Conservation (phyloP, 1,284 basidiomycete genomes). For the Ganoderma lingzhi region DNA sequence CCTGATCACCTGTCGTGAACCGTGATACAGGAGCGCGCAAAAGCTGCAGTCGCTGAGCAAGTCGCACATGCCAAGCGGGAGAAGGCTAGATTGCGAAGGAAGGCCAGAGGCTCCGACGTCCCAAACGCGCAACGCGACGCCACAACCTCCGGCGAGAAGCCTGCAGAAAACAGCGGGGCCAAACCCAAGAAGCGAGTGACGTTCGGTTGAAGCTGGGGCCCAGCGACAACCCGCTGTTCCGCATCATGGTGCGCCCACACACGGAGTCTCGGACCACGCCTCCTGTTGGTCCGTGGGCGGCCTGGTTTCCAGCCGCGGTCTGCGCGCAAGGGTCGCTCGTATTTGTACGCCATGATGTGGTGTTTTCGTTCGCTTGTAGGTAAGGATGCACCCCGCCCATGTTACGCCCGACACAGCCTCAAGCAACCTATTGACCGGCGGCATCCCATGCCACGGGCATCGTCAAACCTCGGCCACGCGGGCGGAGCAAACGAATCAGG, state of each 20-base stretch:
- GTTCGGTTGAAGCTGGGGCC: slow-evolving; percentile 24
- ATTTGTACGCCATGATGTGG: slow-evolving; percentile 1
- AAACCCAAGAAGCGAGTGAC: slow-evolving; percentile 28
- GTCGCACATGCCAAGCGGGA: slow-evolving; percentile 39
- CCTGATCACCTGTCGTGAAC: slow-evolving; percentile 11
- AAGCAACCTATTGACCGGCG: slow-evolving; percentile 16
- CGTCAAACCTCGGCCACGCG: slow-evolving; percentile 1
- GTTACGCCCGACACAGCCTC: slow-evolving; percentile 26
- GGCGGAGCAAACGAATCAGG: neutral
- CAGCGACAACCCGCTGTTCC: slow-evolving; percentile 16
- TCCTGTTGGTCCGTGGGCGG: neutral
- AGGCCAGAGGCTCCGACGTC: slow-evolving; percentile 20
- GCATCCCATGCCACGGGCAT: slow-evolving; percentile 11
- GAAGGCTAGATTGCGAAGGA: slow-evolving; percentile 39
- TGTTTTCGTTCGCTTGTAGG: slow-evolving; percentile 10
- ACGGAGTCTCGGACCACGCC: neutral
- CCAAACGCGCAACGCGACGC: slow-evolving; percentile 9
- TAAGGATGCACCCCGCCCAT: slow-evolving; percentile 14
- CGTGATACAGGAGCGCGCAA: slow-evolving; percentile 38
- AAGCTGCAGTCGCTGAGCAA: slow-evolving; percentile 37
- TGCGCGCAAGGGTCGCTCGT: neutral
- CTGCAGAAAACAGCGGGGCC: slow-evolving; percentile 8
- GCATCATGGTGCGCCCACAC: neutral
- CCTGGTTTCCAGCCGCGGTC: neutral
- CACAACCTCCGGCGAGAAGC: slow-evolving; percentile 10